Evolutionary conservation across 805 yeast genomes (phyloP).

Genomic region (Dipodascus geniculatus): DNA sequence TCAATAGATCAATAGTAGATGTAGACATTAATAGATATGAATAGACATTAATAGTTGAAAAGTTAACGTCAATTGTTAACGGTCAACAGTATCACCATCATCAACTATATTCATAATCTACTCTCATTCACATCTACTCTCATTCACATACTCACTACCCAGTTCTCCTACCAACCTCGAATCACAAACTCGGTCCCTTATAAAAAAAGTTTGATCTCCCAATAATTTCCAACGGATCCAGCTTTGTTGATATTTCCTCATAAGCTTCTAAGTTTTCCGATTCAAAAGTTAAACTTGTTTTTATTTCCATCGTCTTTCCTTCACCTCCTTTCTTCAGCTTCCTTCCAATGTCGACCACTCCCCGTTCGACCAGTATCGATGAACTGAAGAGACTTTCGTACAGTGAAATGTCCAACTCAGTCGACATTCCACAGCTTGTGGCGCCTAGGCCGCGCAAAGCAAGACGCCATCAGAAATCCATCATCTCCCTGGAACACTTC

Average conservation of each 20-base stretch:
- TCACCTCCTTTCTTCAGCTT: background rate
- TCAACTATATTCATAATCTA: too few species aligned
- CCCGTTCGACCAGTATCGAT: background rate
- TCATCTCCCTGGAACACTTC: slow-evolving; percentile 9
- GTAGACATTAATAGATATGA: too few species aligned
- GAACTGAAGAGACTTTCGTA: background rate
- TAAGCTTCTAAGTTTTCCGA: background rate
- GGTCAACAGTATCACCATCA: too few species aligned
- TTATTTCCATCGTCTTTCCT: background rate
- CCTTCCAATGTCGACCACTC: background rate
- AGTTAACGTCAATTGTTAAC: too few species aligned
- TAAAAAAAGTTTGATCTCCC: background rate
- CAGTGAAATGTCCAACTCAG: background rate
- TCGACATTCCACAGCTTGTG: slow-evolving; percentile 6
- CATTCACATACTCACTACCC: too few species aligned
- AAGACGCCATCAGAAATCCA: slow-evolving; percentile 9
- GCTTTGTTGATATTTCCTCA: background rate
- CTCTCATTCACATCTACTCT: too few species aligned
- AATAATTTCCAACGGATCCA: background rate
- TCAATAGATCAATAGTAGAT: too few species aligned
- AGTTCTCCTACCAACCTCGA: too few species aligned
- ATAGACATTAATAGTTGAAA: too few species aligned
- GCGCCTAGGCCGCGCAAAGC: slow-evolving; percentile 18
- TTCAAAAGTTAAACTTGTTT: background rate
- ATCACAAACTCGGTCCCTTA: background rate